These are phyloP conservation scores for Ilyonectria robusta DNA, from an alignment of 2,329 filamentous ascomycete species.

Conservation along the genomic window DNA sequence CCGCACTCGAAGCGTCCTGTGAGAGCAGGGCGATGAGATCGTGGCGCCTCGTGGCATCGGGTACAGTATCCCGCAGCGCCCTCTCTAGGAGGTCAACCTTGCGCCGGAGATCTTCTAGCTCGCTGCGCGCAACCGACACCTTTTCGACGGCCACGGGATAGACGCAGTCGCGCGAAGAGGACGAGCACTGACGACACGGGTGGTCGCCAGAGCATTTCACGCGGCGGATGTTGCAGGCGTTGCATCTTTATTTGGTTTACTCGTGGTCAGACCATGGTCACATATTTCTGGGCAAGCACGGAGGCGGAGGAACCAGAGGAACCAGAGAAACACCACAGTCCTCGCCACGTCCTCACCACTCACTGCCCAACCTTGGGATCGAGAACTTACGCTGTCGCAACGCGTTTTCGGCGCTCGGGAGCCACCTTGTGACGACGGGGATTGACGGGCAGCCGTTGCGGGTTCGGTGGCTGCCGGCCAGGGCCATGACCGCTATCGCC, in stretches of 20 bases:
- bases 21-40: conserved; percentile 50
- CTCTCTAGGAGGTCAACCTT: conserved; percentile 58
- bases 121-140: conserved; percentile 57
- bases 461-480: conserved; percentile 42
- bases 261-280: neutral
- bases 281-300: neutral
- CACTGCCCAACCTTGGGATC: neutral
- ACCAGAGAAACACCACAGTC: neutral
- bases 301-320: neutral
- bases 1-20: conserved; percentile 39
- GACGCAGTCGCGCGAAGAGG: conserved; percentile 60
- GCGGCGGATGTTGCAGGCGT: conserved; percentile 66
- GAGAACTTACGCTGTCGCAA: conserved; percentile 62
- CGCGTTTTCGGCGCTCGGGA: conserved; percentile 63
- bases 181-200: conserved; percentile 63
- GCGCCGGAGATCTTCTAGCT: conserved; percentile 58
- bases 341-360: neutral
- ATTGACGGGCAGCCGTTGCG: conserved; percentile 63
- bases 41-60: conserved; percentile 52
- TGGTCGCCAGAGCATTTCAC: conserved; percentile 66
- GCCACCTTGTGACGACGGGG: conserved; percentile 64
- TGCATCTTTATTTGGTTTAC: conserved; percentile 57
- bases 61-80: conserved; percentile 54
- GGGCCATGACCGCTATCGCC: conserved; percentile 39
- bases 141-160: conserved; percentile 63